These are phyloP conservation scores for Coemansia sp. DNA, from an alignment of 192 early-diverging fungal genomes.

Conservation along the genomic window DNA sequence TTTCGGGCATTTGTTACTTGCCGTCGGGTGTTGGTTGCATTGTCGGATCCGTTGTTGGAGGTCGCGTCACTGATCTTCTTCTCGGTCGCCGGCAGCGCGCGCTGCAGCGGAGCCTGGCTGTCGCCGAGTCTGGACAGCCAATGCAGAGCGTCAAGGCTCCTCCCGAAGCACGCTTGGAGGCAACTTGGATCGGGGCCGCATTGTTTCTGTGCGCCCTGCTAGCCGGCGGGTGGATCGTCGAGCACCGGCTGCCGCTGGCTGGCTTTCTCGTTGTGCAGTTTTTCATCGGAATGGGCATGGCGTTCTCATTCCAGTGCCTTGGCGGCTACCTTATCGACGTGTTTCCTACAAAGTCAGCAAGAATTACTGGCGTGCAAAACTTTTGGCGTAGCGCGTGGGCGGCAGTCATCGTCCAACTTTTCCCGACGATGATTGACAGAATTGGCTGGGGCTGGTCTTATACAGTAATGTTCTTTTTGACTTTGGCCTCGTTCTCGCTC, in stretches of 20 bases:
- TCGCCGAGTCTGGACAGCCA: neutral
- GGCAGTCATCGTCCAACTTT: slow-evolving; percentile 40
- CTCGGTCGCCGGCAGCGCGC: slow-evolving; percentile 2
- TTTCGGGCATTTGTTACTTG: slow-evolving; percentile 51
- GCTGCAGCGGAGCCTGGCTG: neutral
- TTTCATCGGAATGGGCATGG: slow-evolving; percentile 41
- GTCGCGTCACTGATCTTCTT: slow-evolving; percentile 36
- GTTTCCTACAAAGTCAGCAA: slow-evolving; percentile 39
- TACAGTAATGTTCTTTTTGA: slow-evolving; percentile 32
- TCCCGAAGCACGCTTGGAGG: slow-evolving; percentile 35
- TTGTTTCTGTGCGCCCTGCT: slow-evolving; percentile 29
- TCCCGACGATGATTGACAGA: slow-evolving; percentile 35
- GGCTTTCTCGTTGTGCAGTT: slow-evolving; percentile 40
- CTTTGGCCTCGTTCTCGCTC: slow-evolving; percentile 13
- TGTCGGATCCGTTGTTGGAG: slow-evolving; percentile 39
- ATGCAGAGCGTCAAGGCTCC: neutral
- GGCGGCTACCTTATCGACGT: slow-evolving; percentile 49
- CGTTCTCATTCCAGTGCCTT: slow-evolving; percentile 37
- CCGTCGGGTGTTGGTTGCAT: slow-evolving; percentile 48
- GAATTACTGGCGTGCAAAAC: slow-evolving; percentile 49
- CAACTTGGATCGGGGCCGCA: slow-evolving; percentile 27
- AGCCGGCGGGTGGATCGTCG: slow-evolving; percentile 39
- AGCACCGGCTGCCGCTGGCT: slow-evolving; percentile 19
- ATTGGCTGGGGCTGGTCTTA: slow-evolving; percentile 51
- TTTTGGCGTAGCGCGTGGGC: slow-evolving; percentile 49